These are phyloP conservation scores for Amanita inopinata DNA, from an alignment of 768 basidiomycete species.

Conservation along the genomic window DNA sequence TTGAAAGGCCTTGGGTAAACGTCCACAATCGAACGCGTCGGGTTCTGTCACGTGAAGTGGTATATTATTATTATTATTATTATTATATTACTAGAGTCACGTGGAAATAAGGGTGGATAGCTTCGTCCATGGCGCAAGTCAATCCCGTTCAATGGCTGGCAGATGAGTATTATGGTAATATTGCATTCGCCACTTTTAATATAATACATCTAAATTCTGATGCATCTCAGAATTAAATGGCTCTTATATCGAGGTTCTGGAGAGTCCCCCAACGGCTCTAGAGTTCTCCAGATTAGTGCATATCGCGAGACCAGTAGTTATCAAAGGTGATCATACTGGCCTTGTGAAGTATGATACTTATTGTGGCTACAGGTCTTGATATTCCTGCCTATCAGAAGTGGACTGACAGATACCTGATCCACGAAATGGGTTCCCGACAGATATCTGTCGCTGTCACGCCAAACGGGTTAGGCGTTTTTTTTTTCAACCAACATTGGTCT, in stretches of 20 bases:
- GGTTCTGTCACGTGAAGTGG: too few relatives aligned
- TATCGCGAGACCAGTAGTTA: constrained; percentile 63
- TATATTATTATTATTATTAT: too few relatives aligned
- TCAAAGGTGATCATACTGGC: constrained; percentile 39
- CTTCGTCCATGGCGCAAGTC: too few relatives aligned
- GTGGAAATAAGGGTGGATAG: too few relatives aligned
- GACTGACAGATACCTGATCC: constrained; percentile 53
- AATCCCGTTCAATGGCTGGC: constrained; percentile 21
- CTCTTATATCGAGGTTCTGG: constrained; percentile 32
- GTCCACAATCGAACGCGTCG: not conserved
- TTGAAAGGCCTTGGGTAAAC: not conserved
- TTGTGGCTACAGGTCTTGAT: constrained; percentile 31
- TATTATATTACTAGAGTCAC: too few relatives aligned
- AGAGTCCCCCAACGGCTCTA: constrained; percentile 50
- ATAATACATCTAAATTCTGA: not conserved
- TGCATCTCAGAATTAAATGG: constrained; percentile 2
- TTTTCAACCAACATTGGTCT: constrained; percentile 1
- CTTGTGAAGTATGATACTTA: not conserved
- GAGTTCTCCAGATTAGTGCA: constrained; percentile 63
- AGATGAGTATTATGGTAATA: constrained; percentile 31
- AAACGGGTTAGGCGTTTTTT: constrained; percentile 48
- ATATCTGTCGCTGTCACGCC: constrained; percentile 79
- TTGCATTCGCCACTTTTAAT: not conserved
- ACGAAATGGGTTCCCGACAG: constrained; percentile 38
- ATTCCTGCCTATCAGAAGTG: constrained; percentile 46